Evolutionary conservation across 2,329 filamentous ascomycete species (phyloP).

Genomic region (Thelonectria blattea): DNA sequence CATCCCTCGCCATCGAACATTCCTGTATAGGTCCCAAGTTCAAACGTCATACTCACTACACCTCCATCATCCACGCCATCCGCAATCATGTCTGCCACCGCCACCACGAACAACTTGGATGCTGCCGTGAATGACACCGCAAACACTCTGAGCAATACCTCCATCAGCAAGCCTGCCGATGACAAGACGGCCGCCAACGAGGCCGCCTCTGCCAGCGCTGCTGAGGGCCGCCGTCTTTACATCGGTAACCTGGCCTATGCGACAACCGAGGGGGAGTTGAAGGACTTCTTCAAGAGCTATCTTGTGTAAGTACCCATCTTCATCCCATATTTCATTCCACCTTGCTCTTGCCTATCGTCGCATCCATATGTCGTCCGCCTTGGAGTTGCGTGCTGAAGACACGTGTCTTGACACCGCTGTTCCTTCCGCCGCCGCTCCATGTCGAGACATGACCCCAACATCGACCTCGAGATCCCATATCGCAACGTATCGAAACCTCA

Average conservation of each 20-base stretch:
- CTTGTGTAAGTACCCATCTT: conserved; percentile 79
- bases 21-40: conserved; percentile 45
- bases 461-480: background rate
- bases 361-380: background rate
- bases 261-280: conserved; percentile 99
- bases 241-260: conserved; percentile 99
- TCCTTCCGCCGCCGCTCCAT: background rate
- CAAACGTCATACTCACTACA: conserved; percentile 54
- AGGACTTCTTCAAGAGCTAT: conserved; percentile 99
- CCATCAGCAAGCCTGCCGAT: conserved; percentile 61
- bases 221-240: conserved; percentile 98
- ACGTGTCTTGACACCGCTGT: conserved; percentile 29
- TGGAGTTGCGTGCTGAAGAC: conserved; percentile 28
- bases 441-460: background rate
- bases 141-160: conserved; percentile 74
- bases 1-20: conserved; percentile 55
- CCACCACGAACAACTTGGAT: conserved; percentile 53
- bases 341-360: conserved; percentile 1
- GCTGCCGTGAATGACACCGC: conserved; percentile 79
- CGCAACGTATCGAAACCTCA: background rate
- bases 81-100: conserved; percentile 79
- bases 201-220: conserved; percentile 94
- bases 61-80: conserved; percentile 46
- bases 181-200: conserved; percentile 75
- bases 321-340: conserved; percentile 1